Conservation (phyloP, 176 grass and related monocot species). For the Sorghum bicolor region DNA sequence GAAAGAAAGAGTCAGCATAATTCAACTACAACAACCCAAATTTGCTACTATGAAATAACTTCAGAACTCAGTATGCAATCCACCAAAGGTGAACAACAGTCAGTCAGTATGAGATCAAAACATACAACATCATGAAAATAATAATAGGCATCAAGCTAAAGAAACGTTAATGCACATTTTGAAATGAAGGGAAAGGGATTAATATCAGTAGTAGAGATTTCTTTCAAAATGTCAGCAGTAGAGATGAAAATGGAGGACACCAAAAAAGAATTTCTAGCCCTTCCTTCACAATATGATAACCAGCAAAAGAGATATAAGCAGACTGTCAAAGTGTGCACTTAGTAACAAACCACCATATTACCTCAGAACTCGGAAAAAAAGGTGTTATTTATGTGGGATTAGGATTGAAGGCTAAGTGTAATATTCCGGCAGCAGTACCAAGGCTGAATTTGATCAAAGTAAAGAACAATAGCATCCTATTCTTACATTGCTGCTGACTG, state of each 20-base stretch:
- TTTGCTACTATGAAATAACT: neutral
- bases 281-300: neutral
- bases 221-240: neutral
- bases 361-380: neutral
- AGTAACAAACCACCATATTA: neutral
- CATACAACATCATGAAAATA: neutral
- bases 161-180: neutral
- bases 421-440: neutral
- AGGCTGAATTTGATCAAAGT: neutral
- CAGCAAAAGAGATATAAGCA: neutral
- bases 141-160: neutral
- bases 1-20: neutral
- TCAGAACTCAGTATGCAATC: slow-evolving; percentile 8
- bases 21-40: neutral
- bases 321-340: neutral
- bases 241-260: neutral
- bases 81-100: neutral
- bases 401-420: neutral
- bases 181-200: neutral
- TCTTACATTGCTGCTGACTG: slow-evolving; percentile 49
- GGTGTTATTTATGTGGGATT: neutral
- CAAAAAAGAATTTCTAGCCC: neutral
- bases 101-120: neutral
- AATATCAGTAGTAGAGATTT: neutral
- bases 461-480: neutral